Evolutionary conservation across 2,329 filamentous ascomycete genomes (phyloP).

Genomic region (Lecanoromycetidae sp.): DNA sequence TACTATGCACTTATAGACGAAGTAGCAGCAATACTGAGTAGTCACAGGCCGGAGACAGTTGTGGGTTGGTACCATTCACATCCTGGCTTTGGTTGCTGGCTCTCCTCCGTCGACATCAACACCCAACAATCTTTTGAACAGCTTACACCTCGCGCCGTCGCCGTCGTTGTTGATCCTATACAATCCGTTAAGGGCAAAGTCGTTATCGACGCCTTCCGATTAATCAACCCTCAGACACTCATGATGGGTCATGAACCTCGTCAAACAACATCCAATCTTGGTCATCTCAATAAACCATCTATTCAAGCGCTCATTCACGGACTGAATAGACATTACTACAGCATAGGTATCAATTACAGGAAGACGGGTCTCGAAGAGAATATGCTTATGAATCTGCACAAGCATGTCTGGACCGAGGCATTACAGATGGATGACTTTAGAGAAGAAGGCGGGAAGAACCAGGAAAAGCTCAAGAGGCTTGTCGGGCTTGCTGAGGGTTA

Average conservation of each 20-base stretch:
- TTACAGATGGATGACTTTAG: conserved; percentile 94
- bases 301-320: conserved; percentile 98
- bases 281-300: conserved; percentile 98
- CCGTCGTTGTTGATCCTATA: conserved; percentile 95
- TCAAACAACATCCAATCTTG: conserved; percentile 94
- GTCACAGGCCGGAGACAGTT: conserved; percentile 76
- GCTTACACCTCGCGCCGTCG: conserved; percentile 88
- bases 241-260: conserved; percentile 97
- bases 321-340: conserved; percentile 97
- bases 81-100: conserved; percentile 97
- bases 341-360: conserved; percentile 93
- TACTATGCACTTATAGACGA: conserved; percentile 1
- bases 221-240: conserved; percentile 94
- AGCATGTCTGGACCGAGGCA: conserved; percentile 98
- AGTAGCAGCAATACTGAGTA: too few species aligned
- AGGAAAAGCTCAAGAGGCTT: conserved; percentile 75
- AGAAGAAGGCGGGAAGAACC: conserved; percentile 70
- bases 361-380: conserved; percentile 97
- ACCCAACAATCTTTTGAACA: conserved; percentile 99
- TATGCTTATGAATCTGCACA: conserved; percentile 99
- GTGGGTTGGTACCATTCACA: conserved; percentile 99
- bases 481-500: conserved; percentile 89
- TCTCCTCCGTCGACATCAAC: conserved; percentile 98
- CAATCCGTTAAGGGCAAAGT: conserved; percentile 99
- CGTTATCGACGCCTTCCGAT: conserved; percentile 95